A percentile compares a stretch with the other conserved stretches of the same genome.
Conservation (phyloP, 257 asterid species). For the Vinca minor region DNA sequence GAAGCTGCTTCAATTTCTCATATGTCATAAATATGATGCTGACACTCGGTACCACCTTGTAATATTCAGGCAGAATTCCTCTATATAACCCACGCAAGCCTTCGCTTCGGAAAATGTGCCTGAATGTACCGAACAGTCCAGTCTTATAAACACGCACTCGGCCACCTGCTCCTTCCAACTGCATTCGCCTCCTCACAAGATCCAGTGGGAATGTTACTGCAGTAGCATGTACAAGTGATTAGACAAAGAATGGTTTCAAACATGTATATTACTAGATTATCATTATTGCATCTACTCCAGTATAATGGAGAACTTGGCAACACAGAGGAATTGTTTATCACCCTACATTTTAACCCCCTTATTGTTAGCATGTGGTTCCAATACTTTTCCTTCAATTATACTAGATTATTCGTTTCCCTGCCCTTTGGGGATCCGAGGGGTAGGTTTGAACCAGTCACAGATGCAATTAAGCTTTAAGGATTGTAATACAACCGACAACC, state of each 20-base stretch:
- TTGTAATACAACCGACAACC: conserved; percentile 1
- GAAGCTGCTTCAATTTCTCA: conserved; percentile 62
- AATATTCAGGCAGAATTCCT: conserved; percentile 74
- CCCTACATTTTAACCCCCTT: neutral
- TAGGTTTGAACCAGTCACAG: neutral
- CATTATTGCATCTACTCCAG: neutral
- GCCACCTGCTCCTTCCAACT: conserved; percentile 86
- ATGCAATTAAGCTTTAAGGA: conserved; percentile 7
- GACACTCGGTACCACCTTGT: conserved; percentile 78
- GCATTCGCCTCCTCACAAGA: conserved; percentile 81
- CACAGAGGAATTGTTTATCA: neutral
- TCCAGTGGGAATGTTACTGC: conserved; percentile 79
- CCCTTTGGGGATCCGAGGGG: neutral
- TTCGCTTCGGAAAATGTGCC: conserved; percentile 45
- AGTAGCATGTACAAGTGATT: conserved; percentile 14
- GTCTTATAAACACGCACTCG: conserved; percentile 56
- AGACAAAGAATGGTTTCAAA: neutral
- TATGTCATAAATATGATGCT: conserved; percentile 81
- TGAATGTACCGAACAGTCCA: conserved; percentile 53
- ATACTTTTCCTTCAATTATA: neutral
- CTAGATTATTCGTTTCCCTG: neutral
- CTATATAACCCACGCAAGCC: conserved; percentile 61
- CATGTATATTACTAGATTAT: neutral
- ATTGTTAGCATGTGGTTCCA: neutral
- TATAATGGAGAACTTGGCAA: neutral